phyloP scores from a whole-genome alignment of 2,329 filamentous ascomycete species.

The Beauveria rudraprayagi region DNA sequence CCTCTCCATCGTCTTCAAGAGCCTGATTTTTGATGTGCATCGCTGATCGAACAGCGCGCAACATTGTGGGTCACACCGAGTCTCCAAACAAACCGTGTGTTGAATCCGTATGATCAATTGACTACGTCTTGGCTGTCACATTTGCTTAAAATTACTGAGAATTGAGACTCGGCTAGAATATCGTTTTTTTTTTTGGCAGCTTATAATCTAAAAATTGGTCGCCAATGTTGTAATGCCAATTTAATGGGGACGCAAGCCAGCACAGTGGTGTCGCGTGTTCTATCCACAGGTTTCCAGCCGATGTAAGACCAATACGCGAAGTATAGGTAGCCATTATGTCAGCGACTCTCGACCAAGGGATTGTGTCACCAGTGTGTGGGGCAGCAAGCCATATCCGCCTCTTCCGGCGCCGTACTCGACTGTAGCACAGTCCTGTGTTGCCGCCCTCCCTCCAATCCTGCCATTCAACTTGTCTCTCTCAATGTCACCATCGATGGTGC shows the following conservation, averaged over 20 bases:
- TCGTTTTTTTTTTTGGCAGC: not conserved
- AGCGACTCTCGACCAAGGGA: not conserved
- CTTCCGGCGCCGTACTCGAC: conserved; percentile 5
- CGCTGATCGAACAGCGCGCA: not conserved
- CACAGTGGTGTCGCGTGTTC: not conserved
- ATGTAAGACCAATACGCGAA: not conserved
- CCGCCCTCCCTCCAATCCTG: not conserved
- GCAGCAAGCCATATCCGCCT: conserved; percentile 5
- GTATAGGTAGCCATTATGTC: not conserved
- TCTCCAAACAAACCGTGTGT: not conserved
- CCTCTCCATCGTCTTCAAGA: conserved; percentile 28
- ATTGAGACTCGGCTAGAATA: not conserved
- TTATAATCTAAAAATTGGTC: not conserved
- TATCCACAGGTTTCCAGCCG: not conserved
- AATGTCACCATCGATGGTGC: not conserved
- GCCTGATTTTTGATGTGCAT: conserved; percentile 10
- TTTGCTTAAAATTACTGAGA: not conserved
- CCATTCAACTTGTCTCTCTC: not conserved
- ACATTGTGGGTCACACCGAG: not conserved
- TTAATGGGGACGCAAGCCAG: not conserved
- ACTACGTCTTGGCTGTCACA: not conserved
- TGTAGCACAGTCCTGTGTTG: not conserved
- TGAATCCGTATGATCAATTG: not conserved
- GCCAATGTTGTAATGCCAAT: not conserved
- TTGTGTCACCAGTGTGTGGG: conserved; percentile 4